Percentiles rank a stretch among this genome's conserved stretches.
Evolutionary conservation across 2,329 filamentous ascomycete species (phyloP).

Genomic region (Neonectria hederae): DNA sequence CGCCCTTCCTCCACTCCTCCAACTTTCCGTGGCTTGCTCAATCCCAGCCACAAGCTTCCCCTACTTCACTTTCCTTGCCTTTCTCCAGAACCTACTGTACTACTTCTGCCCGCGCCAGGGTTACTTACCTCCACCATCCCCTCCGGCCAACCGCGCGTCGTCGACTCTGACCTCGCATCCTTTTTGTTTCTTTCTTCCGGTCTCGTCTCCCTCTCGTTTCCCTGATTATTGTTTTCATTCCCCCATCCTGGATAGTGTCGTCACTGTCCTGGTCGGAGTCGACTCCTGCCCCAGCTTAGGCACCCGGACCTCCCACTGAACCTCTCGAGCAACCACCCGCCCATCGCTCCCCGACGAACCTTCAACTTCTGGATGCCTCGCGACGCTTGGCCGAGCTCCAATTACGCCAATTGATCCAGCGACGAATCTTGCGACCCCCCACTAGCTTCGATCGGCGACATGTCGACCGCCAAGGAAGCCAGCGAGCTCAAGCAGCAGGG

Average conservation of each 20-base stretch:
- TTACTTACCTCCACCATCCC: slow-evolving; percentile 11
- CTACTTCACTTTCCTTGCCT: slow-evolving; percentile 7
- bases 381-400: slow-evolving; percentile 24
- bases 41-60: slow-evolving; percentile 23
- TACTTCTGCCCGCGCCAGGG: not conserved
- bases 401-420: slow-evolving; percentile 37
- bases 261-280: slow-evolving; percentile 26
- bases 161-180: slow-evolving; percentile 28
- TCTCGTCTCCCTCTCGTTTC: slow-evolving; percentile 31
- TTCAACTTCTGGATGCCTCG: slow-evolving; percentile 32
- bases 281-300: slow-evolving; percentile 11
- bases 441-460: slow-evolving; percentile 38
- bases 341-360: slow-evolving; percentile 24
- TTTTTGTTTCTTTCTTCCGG: slow-evolving; percentile 24
- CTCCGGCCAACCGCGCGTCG: slow-evolving; percentile 27
- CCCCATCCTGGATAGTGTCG: slow-evolving; percentile 20
- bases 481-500: slow-evolving; percentile 83
- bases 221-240: slow-evolving; percentile 21
- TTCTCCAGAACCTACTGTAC: slow-evolving; percentile 4
- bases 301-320: slow-evolving; percentile 8
- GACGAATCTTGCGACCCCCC: slow-evolving; percentile 21
- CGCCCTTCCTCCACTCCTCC: slow-evolving; percentile 13
- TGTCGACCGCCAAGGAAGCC: slow-evolving; percentile 48
- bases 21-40: slow-evolving; percentile 15
- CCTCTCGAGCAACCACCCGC: slow-evolving; percentile 16